Conservation (phyloP, 768 basidiomycete species). For the Butyriboletus loyo region DNA sequence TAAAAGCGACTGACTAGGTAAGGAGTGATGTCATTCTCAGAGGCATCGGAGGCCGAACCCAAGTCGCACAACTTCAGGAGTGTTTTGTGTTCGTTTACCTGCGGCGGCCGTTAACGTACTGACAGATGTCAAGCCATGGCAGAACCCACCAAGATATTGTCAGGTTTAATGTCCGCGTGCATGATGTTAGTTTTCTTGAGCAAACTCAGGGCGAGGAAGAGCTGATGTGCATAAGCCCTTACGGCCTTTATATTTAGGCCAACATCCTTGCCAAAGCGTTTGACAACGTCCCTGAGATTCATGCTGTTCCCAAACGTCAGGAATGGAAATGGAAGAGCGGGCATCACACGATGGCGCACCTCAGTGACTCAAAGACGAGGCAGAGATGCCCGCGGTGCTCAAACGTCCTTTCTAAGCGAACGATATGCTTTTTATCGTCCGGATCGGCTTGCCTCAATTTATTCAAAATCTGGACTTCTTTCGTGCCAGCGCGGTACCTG, state of each 20-base stretch:
- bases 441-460: slow-evolving; percentile 88
- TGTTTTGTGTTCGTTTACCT: slow-evolving; percentile 96
- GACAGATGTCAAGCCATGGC: slow-evolving; percentile 10
- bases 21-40: slow-evolving; percentile 95
- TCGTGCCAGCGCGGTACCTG: slow-evolving; percentile 93
- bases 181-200: slow-evolving; percentile 89
- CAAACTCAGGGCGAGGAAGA: slow-evolving; percentile 83
- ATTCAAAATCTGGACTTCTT: slow-evolving; percentile 86
- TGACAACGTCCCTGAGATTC: slow-evolving; percentile 97
- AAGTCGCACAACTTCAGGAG: slow-evolving; percentile 92
- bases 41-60: slow-evolving; percentile 93
- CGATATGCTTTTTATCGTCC: slow-evolving; percentile 94
- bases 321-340: slow-evolving; percentile 5
- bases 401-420: slow-evolving; percentile 90
- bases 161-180: slow-evolving; percentile 99
- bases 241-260: slow-evolving; percentile 95
- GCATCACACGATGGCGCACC: slow-evolving; percentile 45
- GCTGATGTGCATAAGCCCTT: slow-evolving; percentile 97
- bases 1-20: slow-evolving; percentile 98
- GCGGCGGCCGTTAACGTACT: slow-evolving; percentile 9
- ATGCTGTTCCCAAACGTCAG: slow-evolving; percentile 52
- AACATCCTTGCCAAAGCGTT: slow-evolving; percentile 97
- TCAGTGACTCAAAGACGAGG: slow-evolving; percentile 91
- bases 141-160: slow-evolving; percentile 84
- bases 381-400: slow-evolving; percentile 97